Base-by-base conservation (phyloP, 306 rosid species). In the Myrica gale region DNA sequence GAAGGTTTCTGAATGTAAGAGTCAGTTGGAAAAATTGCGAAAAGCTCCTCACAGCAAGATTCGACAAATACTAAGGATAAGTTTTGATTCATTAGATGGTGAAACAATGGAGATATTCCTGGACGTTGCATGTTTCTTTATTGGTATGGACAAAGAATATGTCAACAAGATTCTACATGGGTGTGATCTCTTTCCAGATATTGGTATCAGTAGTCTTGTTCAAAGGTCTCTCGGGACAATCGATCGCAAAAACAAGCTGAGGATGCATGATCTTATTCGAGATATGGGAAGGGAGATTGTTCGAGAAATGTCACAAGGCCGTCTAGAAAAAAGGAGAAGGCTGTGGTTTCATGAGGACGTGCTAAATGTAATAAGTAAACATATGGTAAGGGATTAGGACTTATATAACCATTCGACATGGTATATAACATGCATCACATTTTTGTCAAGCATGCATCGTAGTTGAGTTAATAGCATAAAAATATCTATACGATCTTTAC, bases 221-320 rank as follows among this genome's bases (percentile, higher is more conserved):
- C 83, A 84, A 1, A 51, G 83, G 16, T 77, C 83, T 17, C 90
- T 84, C 1, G 0, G 84, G 1, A 76, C 51, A 26, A 21, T 80
- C 77, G 81, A 74, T 16, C 1, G 0, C 4, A 67, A 77, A 9
- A 67, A 76, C 63, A 72, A 6, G 12, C 55, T 82, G 4, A 26
- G 2, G 13, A 82, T 77, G 82, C 84, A 81, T 71, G 81, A 81
- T 73, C 67, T 82, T 37, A 17, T 77, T 42, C 44, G 80, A 72
- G 87, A 84, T 41, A 87, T 84, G 87, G 90, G 87, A 55, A 69
- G 82, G 60, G 80, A 73, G 51, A 82, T 87, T 5, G 70, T 75
- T 52, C 79, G 80, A 32, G 51, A 63, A 12, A 69, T 52, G 9
- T 80, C 76, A 0, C 7, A 70, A 0, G 44, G 76, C 3, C 20